A percentile compares a stretch with the other conserved stretches of the same genome.
Evolutionary conservation across 371 early-diverging fungal species (phyloP).

Genomic region (Umbelopsis sp.): DNA sequence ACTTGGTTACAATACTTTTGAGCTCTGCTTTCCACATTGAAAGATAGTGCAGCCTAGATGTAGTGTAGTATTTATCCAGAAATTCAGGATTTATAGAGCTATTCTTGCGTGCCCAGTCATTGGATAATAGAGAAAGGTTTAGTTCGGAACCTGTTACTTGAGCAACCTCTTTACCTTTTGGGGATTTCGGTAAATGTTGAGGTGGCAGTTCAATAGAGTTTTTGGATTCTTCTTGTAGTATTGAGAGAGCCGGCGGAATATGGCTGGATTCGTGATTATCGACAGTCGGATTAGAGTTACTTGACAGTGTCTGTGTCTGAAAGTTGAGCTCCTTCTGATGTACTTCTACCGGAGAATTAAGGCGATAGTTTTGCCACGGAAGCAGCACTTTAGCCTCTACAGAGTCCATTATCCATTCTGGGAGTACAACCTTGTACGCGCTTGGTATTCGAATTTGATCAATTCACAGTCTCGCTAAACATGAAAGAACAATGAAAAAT

Average conservation of each 20-base stretch:
- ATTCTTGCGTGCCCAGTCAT: constrained; percentile 46
- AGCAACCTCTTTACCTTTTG: constrained; percentile 7
- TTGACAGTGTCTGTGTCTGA: background rate
- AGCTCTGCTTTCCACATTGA: constrained; percentile 85
- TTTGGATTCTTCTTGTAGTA: background rate
- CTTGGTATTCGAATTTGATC: constrained; percentile 27
- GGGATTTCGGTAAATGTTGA: background rate
- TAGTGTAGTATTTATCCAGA: constrained; percentile 74
- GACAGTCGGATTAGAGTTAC: background rate
- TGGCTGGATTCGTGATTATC: background rate
- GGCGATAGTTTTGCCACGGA: constrained; percentile 68
- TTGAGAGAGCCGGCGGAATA: background rate
- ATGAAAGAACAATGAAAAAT: constrained; percentile 3
- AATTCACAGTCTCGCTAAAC: background rate
- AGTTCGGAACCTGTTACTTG: constrained; percentile 22
- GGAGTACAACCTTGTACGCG: constrained; percentile 74
- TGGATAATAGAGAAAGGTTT: constrained; percentile 34
- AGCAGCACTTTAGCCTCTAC: constrained; percentile 58
- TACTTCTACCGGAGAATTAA: constrained; percentile 23
- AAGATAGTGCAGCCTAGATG: constrained; percentile 82
- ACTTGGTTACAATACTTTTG: constrained; percentile 53
- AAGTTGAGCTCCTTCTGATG: constrained; percentile 36
- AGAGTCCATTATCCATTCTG: constrained; percentile 80
- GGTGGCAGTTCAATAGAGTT: background rate
- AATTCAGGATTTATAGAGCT: constrained; percentile 64